Base-by-base conservation (phyloP, 176 grass and related monocot species). In the Hordeum vulgare region DNA sequence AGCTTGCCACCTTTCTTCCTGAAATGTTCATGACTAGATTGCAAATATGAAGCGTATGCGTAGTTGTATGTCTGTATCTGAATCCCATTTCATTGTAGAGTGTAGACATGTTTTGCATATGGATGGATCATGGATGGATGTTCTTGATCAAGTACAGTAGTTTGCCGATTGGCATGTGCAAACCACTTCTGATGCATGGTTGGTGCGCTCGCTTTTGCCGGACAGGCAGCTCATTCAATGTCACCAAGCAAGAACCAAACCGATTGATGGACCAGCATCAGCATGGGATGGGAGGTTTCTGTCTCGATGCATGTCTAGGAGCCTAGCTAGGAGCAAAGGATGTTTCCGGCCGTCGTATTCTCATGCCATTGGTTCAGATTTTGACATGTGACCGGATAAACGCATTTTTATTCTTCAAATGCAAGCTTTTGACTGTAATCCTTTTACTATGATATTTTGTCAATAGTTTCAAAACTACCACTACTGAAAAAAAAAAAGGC, bases 211-310 rank as follows among this genome's bases (percentile, higher is more conserved):
- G 34, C 75, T 84, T 88, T 84, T 84, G 81, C 67, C 75, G 59
- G 67, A 84, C 86, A 84, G 72, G 67, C 75, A 80, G 76, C 75
- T 13, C 35, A 88, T 88, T 88, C 76, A 84, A 74, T 88, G 75
- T 14, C 76, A 37, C 59, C 68, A 80, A 82, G 41, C 68, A 75
- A 82, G 31, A 80, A 74, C 57, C 75, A 36, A 13, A 9, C 21
- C 76, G 1, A 59, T 80, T 47, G 81, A 29, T 75, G 37, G n/a
- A 75, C 84, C 76, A 58, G 8, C 31, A 74, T 88, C 75, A 57
- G 20, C 33, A 75, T 75, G 28, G 39, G n/a, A 44, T 71, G 68
- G 61, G 26, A 83, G 40, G 70, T 75, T 9, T 26, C 70, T 61
- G 9, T 61, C 66, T 51, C 47, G 47, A 17, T 51, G 47, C 47